phyloP scores from a whole-genome alignment of 2,329 filamentous ascomycete genomes.

The Basipetospora chlamydospora region DNA sequence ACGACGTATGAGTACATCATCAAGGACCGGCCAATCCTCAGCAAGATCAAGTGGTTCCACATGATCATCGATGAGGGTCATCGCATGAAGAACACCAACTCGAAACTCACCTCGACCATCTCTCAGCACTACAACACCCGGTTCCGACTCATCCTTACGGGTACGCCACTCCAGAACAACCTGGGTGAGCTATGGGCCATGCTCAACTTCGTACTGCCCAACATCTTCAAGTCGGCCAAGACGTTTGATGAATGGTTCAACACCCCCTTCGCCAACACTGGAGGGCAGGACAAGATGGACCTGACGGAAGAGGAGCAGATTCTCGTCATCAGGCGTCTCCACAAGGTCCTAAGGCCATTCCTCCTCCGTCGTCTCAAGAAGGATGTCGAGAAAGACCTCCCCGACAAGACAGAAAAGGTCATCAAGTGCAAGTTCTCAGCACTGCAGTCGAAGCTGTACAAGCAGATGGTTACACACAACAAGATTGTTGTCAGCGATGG shows the following conservation, averaged over 20 bases:
- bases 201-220: slow-evolving; percentile 95
- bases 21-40: slow-evolving; percentile 87
- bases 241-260: slow-evolving; percentile 99
- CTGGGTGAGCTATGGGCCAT: slow-evolving; percentile 91
- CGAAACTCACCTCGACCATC: slow-evolving; percentile 89
- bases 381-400: slow-evolving; percentile 96
- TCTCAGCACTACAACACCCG: slow-evolving; percentile 90
- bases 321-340: slow-evolving; percentile 91
- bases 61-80: slow-evolving; percentile 99
- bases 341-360: slow-evolving; percentile 96
- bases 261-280: slow-evolving; percentile 95
- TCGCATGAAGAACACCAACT: slow-evolving; percentile 97
- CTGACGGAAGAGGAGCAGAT: slow-evolving; percentile 98
- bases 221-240: slow-evolving; percentile 97
- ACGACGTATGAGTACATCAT: slow-evolving; percentile 99
- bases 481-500: slow-evolving; percentile 88
- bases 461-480: slow-evolving; percentile 93
- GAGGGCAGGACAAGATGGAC: slow-evolving; percentile 97
- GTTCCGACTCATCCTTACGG: slow-evolving; percentile 91
- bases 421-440: slow-evolving; percentile 99
- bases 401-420: slow-evolving; percentile 97
- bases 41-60: slow-evolving; percentile 99
- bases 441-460: slow-evolving; percentile 85
- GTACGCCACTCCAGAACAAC: slow-evolving; percentile 95
- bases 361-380: slow-evolving; percentile 96